Base-by-base conservation (phyloP, 169 alveolate species). In the Theileria annulata region DNA sequence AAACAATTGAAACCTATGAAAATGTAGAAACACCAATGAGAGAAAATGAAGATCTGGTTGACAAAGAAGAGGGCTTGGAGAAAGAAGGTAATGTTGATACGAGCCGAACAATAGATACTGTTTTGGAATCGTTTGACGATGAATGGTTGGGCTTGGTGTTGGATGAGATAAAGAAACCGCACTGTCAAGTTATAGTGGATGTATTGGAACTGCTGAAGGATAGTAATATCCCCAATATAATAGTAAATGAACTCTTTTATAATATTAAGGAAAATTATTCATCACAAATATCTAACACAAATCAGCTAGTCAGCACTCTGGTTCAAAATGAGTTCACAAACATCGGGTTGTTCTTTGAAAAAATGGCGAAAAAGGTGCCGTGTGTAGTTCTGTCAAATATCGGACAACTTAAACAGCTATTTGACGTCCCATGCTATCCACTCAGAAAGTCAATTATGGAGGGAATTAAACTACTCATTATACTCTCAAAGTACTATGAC, bases 141-240 rank as follows among this genome's bases (percentile, higher is more conserved):
- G 89, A 75, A 19, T 82, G 89, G 89, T 15, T 82, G 37, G 21
- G 23, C 17, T 68, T 66, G 60, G 63, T 82, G 75, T 8, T 73
- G 56, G 89, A 82, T 21, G 89, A 82, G 48, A 58, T 82, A 49
- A 90, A 90, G 63, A 90, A 90, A 59, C 71, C 83, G 19, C 77
- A 84, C 42, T 72, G 75, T 69, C 70, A 63, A 42, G 80, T 70
- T 71, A 64, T 90, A 21, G 88, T 88, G 37, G 94, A 90, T 64
- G 87, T 88, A 6, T 33, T 90, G 58, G 80, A 75, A 49, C 73
- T 79, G 49, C 75, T 84, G 30, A 73, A 67, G 66, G 89, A 84
- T 35, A 70, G 88, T 4, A 71, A 73, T 9, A 84, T 90, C 12
- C 90, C 91, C 35, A 51, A 23, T 51, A 69, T 71, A 23, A 69